Conservation (phyloP, 257 asterid species). For the Knoxia roxburghii region DNA sequence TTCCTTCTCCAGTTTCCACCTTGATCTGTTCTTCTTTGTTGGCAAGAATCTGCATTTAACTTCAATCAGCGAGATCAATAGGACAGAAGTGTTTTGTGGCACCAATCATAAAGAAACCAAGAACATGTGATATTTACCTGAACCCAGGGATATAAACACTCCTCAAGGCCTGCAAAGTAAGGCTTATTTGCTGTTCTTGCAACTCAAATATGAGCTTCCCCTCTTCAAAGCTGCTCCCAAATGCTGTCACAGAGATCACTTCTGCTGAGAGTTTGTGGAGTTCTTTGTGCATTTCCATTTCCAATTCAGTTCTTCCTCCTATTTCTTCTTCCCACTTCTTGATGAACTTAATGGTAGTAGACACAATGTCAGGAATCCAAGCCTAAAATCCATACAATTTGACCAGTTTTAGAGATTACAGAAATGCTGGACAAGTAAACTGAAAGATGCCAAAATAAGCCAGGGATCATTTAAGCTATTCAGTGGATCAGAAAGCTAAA, state of each 20-base stretch:
- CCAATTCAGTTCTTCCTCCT: conserved; percentile 39
- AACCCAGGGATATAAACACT: conserved; percentile 59
- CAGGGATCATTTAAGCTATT: not conserved
- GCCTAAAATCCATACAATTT: conserved; percentile 23
- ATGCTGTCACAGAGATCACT: conserved; percentile 54
- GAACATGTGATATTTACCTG: conserved; percentile 28
- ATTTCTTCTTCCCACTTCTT: conserved; percentile 45
- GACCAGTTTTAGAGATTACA: too few relatives aligned
- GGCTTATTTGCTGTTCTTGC: conserved; percentile 51
- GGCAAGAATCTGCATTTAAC: conserved; percentile 47
- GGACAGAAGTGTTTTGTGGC: too few relatives aligned
- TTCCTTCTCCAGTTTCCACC: conserved; percentile 51
- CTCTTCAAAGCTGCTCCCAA: conserved; percentile 57
- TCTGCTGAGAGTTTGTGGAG: conserved; percentile 59
- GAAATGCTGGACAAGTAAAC: too few relatives aligned
- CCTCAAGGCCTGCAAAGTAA: conserved; percentile 40
- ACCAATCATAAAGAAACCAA: not conserved
- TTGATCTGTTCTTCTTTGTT: conserved; percentile 47
- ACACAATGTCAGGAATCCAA: conserved; percentile 61
- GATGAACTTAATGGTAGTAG: conserved; percentile 34
- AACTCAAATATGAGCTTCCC: conserved; percentile 53
- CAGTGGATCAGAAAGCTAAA: not conserved
- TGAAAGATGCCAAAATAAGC: not conserved
- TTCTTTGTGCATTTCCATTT: conserved; percentile 44
- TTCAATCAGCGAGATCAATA: not conserved